phyloP scores from a whole-genome alignment of 257 asterid genomes.

The Gentiana straminea region DNA sequence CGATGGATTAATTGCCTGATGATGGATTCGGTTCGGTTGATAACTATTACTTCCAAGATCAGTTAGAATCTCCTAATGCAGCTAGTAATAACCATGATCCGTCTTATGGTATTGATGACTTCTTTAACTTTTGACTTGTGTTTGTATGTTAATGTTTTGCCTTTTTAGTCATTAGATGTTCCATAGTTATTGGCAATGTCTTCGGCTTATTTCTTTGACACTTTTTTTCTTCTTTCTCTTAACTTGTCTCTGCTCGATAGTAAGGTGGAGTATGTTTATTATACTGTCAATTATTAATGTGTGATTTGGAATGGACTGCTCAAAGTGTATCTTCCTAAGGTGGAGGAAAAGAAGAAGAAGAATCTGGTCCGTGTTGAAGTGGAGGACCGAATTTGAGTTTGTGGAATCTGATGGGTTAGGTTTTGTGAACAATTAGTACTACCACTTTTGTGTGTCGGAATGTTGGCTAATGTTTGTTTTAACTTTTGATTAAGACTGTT shows the following conservation, averaged over 20 bases:
- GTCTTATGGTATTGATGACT: constrained; percentile 30
- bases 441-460: too few species aligned
- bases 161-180: background rate
- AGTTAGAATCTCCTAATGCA: constrained; percentile 27
- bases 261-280: background rate
- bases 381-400: too few species aligned
- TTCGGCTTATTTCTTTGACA: background rate
- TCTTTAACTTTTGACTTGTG: constrained; percentile 32
- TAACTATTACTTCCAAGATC: constrained; percentile 33
- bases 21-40: constrained; percentile 47
- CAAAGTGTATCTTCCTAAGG: too few species aligned
- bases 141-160: background rate
- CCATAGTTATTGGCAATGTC: background rate
- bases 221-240: too few species aligned
- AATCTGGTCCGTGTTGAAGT: too few species aligned
- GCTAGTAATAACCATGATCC: constrained; percentile 1
- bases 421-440: too few species aligned
- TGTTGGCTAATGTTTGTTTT: too few species aligned
- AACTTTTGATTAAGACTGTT: too few species aligned
- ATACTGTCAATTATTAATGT: background rate
- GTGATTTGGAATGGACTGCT: too few species aligned
- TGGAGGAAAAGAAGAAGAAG: too few species aligned
- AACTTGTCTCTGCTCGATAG: too few species aligned
- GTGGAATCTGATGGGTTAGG: too few species aligned
- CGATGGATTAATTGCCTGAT: constrained; percentile 14